Evolutionary conservation across 75 land plant genomes (phyloP).

Genomic region (Cunninghamia lanceolata): DNA sequence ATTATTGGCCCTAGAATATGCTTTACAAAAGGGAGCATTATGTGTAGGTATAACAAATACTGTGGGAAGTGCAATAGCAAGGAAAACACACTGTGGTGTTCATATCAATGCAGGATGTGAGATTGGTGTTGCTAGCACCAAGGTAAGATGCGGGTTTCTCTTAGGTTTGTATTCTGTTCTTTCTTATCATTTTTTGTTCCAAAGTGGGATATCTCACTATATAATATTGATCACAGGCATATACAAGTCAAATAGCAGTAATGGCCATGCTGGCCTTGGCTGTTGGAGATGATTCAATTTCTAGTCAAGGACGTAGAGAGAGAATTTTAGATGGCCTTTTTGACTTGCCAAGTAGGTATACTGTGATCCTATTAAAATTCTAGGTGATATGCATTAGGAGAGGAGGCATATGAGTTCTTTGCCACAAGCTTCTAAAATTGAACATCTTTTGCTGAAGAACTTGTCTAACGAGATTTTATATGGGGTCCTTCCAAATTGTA

Average conservation of each 20-base stretch:
- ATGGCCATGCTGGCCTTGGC: conserved; percentile 96
- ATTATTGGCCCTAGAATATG: conserved; percentile 82
- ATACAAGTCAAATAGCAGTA: conserved; percentile 97
- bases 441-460: not conserved
- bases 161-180: not conserved
- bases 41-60: conserved; percentile 99
- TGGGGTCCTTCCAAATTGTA: conserved; percentile 20
- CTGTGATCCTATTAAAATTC: not conserved
- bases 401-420: not conserved
- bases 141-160: conserved; percentile 48
- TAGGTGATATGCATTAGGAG: not conserved
- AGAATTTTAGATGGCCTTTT: conserved; percentile 68
- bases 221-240: conserved; percentile 54
- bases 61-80: conserved; percentile 95
- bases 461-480: not conserved
- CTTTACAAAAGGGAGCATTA: conserved; percentile 84
- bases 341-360: conserved; percentile 81
- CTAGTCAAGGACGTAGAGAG: conserved; percentile 74
- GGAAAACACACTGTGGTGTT: conserved; percentile 95
- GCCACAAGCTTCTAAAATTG: not conserved
- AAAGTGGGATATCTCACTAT: not conserved
- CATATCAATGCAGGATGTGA: conserved; percentile 99
- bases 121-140: conserved; percentile 98
- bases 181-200: not conserved
- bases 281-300: conserved; percentile 83